phyloP scores from a whole-genome alignment of 208 protist species.

The Trypanosoma grayi region DNA sequence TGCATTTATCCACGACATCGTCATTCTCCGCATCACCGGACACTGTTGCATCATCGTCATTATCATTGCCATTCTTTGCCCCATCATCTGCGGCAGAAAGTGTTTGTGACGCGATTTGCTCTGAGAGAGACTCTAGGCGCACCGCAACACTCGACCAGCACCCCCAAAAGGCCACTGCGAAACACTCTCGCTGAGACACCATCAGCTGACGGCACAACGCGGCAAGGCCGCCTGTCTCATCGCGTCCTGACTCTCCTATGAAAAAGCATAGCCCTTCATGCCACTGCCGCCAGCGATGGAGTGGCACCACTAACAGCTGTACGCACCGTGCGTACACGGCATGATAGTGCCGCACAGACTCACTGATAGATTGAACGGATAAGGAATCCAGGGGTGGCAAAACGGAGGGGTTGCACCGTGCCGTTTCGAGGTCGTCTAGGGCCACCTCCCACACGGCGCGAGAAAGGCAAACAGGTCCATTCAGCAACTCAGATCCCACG shows the following conservation, averaged over 20 bases:
- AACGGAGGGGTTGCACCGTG: neutral
- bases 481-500: constrained; percentile 13
- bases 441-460: constrained; percentile 1
- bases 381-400: constrained; percentile 20
- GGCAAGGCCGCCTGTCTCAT: neutral
- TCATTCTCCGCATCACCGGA: neutral
- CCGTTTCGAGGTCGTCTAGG: constrained; percentile 14
- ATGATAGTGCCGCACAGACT: constrained; percentile 43
- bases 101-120: neutral
- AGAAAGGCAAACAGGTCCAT: constrained; percentile 9
- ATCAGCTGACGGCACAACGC: constrained; percentile 10
- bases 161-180: constrained; percentile 26
- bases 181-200: constrained; percentile 3
- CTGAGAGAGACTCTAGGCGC: constrained; percentile 16
- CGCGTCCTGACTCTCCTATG: neutral
- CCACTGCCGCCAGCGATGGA: constrained; percentile 36
- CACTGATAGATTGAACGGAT: neutral
- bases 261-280: constrained; percentile 24
- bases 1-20: constrained; percentile 5
- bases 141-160: constrained; percentile 16
- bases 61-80: neutral
- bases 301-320: constrained; percentile 27
- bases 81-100: neutral
- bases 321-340: constrained; percentile 29
- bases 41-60: neutral